Evolutionary conservation across 805 yeast genomes (phyloP), one percentile per base, ranked within the genome.

Genomic region (Teunomyces stri): DNA sequence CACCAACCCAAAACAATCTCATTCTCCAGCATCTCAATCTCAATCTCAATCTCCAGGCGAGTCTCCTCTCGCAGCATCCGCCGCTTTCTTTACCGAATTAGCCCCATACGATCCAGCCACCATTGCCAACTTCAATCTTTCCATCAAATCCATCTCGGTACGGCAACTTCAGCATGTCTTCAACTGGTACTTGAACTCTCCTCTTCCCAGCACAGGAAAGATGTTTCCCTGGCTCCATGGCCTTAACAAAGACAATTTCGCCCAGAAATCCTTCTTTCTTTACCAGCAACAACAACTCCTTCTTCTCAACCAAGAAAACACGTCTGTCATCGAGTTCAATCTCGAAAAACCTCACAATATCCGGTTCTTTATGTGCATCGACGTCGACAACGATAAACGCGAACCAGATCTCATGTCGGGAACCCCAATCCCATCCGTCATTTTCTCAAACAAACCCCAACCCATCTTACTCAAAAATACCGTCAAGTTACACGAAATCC

Each of bases 211-310:
- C 3, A 84, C 91, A 15, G 77, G 74, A 20, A 59, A 59, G 9
- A 80, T 91, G 76, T 91, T 90, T 57, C 97, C 97, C 0, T 90
- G 97, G 97, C 71, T 89, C 21, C 96, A 91, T 62, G 94, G 96
- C 0, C 70, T 87, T 38, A 81, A 84, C 51, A 73, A 72, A 11
- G 71, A 74, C 30, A 81, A 82, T 57, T 68, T 74, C 36, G 79
- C 84, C 20, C 86, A 81, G 57, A 65, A 76, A 38, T 68, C 75
- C 62, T 69, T 81, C 51, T 72, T 72, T 50, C 47, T 65, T 10
- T 58, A 59, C 34, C 73, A 68, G 48, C 61, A 60, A 34, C 62
- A 51, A 33, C 62, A 56, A 34, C 44, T 44, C 16, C 41, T 39
- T 12, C 20, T 22, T 11, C 34, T 22, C 12, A 42, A 31, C 16